Percentiles rank a stretch among this genome's conserved stretches.
These are phyloP conservation scores for Pulveroboletus sp. DNA, from an alignment of 768 basidiomycete genomes.

Conservation along the genomic window DNA sequence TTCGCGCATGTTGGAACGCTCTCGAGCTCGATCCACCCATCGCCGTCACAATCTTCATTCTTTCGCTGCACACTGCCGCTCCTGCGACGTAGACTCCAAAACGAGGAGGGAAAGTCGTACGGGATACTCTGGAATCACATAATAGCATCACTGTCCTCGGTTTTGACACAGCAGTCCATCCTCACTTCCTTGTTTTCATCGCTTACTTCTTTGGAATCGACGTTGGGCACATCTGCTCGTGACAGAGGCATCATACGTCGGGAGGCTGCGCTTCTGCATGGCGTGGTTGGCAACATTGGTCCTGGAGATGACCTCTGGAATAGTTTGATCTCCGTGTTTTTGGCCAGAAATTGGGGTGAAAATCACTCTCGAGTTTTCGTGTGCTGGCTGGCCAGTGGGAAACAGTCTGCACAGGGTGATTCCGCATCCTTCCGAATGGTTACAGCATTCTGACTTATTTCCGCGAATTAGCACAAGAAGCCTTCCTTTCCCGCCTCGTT, in stretches of 20 bases:
- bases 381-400: slow-evolving; percentile 61
- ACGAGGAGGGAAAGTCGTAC: slow-evolving; percentile 35
- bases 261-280: slow-evolving; percentile 52
- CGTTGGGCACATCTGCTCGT: slow-evolving; percentile 28
- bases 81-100: slow-evolving; percentile 42
- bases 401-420: slow-evolving; percentile 32
- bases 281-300: slow-evolving; percentile 50
- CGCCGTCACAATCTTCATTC: slow-evolving; percentile 70
- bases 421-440: slow-evolving; percentile 7
- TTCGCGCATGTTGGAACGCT: slow-evolving; percentile 69
- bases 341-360: slow-evolving; percentile 59
- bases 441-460: slow-evolving; percentile 5
- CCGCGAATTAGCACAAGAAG: slow-evolving; percentile 37
- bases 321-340: slow-evolving; percentile 40
- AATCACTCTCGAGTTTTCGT: slow-evolving; percentile 60
- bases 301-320: slow-evolving; percentile 54
- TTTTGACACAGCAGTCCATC: slow-evolving; percentile 53
- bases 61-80: slow-evolving; percentile 50
- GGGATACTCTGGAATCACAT: slow-evolving; percentile 48
- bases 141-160: slow-evolving; percentile 47
- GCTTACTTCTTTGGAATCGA: slow-evolving; percentile 31
- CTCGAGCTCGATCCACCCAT: slow-evolving; percentile 45
- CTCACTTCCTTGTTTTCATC: slow-evolving; percentile 58
- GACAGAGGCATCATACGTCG: slow-evolving; percentile 46
- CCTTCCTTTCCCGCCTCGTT: slow-evolving; percentile 47